A percentile compares a stretch with the other conserved stretches of the same genome.
Evolutionary conservation across 305 asterid genomes (phyloP).

Genomic region (Fraxinus angustifolia): DNA sequence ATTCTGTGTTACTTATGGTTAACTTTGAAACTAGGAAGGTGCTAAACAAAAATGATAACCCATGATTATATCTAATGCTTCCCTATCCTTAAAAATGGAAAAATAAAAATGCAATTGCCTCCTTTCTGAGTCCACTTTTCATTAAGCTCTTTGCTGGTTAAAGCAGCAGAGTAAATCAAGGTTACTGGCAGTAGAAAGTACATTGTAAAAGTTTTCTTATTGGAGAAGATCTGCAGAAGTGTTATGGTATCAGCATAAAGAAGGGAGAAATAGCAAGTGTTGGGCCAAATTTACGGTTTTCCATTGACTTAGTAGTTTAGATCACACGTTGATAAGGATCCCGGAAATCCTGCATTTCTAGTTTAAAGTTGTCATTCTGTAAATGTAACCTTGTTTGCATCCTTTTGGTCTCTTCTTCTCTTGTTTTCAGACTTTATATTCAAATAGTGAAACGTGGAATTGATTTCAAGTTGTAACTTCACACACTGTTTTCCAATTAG

Average conservation of each 20-base stretch:
- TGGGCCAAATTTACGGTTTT: background rate
- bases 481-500: background rate
- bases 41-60: slow-evolving; percentile 9
- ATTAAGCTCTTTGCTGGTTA: background rate
- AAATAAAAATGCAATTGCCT: background rate
- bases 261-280: background rate
- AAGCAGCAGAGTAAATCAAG: background rate
- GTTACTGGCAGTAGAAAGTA: background rate
- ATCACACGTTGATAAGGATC: background rate
- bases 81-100: background rate
- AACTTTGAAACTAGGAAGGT: background rate
- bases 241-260: background rate
- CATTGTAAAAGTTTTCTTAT: background rate
- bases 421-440: background rate
- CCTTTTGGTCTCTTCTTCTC: background rate
- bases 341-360: background rate
- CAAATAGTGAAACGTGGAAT: background rate
- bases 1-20: background rate
- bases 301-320: background rate
- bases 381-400: background rate
- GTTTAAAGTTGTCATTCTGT: background rate
- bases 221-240: background rate
- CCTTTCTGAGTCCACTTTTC: background rate
- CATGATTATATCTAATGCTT: background rate
- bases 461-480: background rate